Evolutionary conservation across 2,329 filamentous ascomycete species (phyloP), one percentile per base, ranked within the genome.

Genomic region (Aspergillus ochraceus): DNA sequence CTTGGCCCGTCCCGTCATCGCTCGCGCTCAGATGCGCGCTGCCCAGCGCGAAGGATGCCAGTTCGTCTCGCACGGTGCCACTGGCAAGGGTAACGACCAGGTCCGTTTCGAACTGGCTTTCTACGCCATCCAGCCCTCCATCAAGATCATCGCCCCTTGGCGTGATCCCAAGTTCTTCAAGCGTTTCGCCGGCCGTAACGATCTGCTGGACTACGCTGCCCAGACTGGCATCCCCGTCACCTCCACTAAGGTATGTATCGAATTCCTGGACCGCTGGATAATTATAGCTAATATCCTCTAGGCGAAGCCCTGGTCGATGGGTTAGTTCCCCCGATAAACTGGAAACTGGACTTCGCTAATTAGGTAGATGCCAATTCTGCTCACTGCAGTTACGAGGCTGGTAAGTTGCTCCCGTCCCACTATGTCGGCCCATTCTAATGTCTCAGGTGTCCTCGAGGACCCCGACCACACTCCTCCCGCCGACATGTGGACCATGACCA

Each of bases 401-500:
- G 90, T 72, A 88, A 20, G 42, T 30, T 30, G 14, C 19, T 12
- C 10, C 32, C 32, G 19, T 24, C 12, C 17, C 17, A 24, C 20
- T 9, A 1, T 5, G 9, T 22, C n/a, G 3, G n/a, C 88, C 54
- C 24, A 29, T n/a, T 42, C 36, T 19, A 30, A 47, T 20, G 11
- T 47, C 10, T 46, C 26, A 51, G 60, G 54, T 54, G 58, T 77
- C 54, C 66, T 78, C 54, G 77, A 79, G 67, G 76, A 87, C 68
- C 84, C 85, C 60, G 68, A 77, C 72, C 80, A 83, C 68, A 86
- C 88, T 60, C 86, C 90, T 42, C 90, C 90, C 57, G 81, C 84
- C 67, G 89, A 93, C 74, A 90, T 94, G 87, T 94, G 91, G 91
- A 93, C 71, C 67, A 66, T 77, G 70, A 90, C 88, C 59, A 78